Evolutionary conservation across 2,329 filamentous ascomycete species (phyloP), one percentile per base, ranked within the genome.

Genomic region (Alternaria arborescens): DNA sequence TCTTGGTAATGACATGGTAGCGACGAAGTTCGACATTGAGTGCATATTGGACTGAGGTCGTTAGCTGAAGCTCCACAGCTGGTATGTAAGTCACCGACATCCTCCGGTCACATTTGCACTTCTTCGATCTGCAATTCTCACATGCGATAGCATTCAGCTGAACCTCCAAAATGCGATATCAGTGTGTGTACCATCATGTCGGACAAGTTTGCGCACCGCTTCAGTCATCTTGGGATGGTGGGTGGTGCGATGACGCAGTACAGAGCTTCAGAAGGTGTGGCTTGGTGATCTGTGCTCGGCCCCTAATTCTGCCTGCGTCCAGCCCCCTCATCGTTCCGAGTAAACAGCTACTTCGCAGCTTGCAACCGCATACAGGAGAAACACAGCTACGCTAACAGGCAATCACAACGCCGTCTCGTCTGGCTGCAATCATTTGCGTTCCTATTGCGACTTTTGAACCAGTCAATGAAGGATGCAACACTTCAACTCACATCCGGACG

Each of bases 91-190:
- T 40, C n/a, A 46, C 59, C 64, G 1, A 71, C 71, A 71, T 53
- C 51, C 48, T 70, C 10, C 71, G 67, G 48, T 73, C 71, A 44
- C 71, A 73, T 65, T 66, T 72, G 60, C 69, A 71, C 44, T 73
- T 72, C 50, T 70, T 73, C 36, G 69, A 58, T 22, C 71, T 68
- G 55, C 71, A 73, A 20, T 63, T 62, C 28, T 73, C 71, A 58
- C 71, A 73, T 10, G 71, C 70, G 28, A 73, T 72, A 1, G 68
- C 53, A 43, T 73, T 71, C 1, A 71, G 12, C 20, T 47, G 53
- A 7, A 51, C 48, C 48, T 58, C 22, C 20, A 20, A 3, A 14
- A 8, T 32, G 30, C 46, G 16, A 50, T 16, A n/a, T 50, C 32
- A 50, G 46, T 38, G 46, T 26, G 11, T 50, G 5, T 50, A 50